phyloP scores from a whole-genome alignment of 164 flowering plant species.

The Vitis riparia region DNA sequence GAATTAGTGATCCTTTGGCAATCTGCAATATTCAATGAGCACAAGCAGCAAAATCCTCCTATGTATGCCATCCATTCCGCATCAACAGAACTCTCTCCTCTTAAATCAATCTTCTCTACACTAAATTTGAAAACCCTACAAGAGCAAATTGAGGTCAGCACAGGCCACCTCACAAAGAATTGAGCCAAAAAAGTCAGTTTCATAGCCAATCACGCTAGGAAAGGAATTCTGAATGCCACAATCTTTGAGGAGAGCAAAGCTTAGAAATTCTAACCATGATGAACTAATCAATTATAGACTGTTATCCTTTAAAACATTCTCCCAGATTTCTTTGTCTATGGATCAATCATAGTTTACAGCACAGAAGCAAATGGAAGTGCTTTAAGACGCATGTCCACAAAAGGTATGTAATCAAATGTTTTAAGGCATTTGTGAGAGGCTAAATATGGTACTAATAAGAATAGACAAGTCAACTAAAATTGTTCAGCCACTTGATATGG shows the following conservation, averaged over 20 bases:
- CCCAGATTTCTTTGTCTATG: too few species aligned
- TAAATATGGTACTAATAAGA: background rate
- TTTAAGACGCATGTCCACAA: background rate
- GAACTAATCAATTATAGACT: too few species aligned
- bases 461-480: background rate
- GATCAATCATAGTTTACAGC: too few species aligned
- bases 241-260: background rate
- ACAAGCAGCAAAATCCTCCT: slow-evolving; percentile 66
- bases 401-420: background rate
- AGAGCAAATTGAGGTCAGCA: background rate
- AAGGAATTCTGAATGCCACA: too few species aligned
- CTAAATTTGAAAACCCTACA: slow-evolving; percentile 69
- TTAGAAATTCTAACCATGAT: too few species aligned
- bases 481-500: background rate
- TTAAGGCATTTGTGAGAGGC: background rate
- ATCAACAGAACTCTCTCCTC: slow-evolving; percentile 65
- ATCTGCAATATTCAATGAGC: slow-evolving; percentile 57
- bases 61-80: slow-evolving; percentile 95
- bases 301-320: too few species aligned
- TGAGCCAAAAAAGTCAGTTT: background rate
- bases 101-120: slow-evolving; percentile 68
- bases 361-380: too few species aligned
- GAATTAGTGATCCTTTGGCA: slow-evolving; percentile 66
- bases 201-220: too few species aligned
- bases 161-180: background rate